phyloP scores from a whole-genome alignment of 768 basidiomycete genomes.

The Lactarius akahatsu region DNA sequence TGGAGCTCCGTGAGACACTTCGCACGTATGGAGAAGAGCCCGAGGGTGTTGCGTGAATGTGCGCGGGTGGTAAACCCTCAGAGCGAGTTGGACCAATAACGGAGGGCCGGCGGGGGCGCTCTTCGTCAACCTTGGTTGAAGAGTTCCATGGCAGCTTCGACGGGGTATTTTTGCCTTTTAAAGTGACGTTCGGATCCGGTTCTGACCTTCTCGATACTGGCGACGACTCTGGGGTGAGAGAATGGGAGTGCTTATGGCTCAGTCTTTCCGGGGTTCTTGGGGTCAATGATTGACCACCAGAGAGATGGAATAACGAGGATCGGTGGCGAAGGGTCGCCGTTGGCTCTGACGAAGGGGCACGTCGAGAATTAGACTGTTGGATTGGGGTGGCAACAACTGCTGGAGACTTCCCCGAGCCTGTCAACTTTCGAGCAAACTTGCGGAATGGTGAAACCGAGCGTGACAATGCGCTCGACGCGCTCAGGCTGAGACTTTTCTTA shows the following conservation, averaged over 20 bases:
- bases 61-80: slow-evolving; percentile 12
- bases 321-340: slow-evolving; percentile 52
- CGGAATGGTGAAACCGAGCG: slow-evolving; percentile 79
- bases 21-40: slow-evolving; percentile 23
- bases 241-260: slow-evolving; percentile 67
- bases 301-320: slow-evolving; percentile 60
- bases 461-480: slow-evolving; percentile 57
- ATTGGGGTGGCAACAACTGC: slow-evolving; percentile 45
- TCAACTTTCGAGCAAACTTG: slow-evolving; percentile 71
- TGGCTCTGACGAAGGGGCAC: slow-evolving; percentile 57
- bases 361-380: slow-evolving; percentile 44
- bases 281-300: slow-evolving; percentile 41
- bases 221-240: slow-evolving; percentile 69
- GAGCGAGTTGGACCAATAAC: slow-evolving; percentile 36
- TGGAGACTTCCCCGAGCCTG: slow-evolving; percentile 42
- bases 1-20: slow-evolving; percentile 28
- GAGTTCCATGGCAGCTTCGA: slow-evolving; percentile 64
- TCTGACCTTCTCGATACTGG: slow-evolving; percentile 45
- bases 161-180: slow-evolving; percentile 37
- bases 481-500: slow-evolving; percentile 39
- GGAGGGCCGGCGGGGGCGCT: slow-evolving; percentile 51
- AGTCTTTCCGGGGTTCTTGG: slow-evolving; percentile 58
- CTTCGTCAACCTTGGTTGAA: slow-evolving; percentile 71
- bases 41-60: slow-evolving; percentile 8
- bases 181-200: slow-evolving; percentile 39